Percentiles rank a stretch among this genome's conserved stretches.
These are phyloP conservation scores for Phalaenopsis equestris DNA, from an alignment of 106 monocot genomes.

Conservation along the genomic window DNA sequence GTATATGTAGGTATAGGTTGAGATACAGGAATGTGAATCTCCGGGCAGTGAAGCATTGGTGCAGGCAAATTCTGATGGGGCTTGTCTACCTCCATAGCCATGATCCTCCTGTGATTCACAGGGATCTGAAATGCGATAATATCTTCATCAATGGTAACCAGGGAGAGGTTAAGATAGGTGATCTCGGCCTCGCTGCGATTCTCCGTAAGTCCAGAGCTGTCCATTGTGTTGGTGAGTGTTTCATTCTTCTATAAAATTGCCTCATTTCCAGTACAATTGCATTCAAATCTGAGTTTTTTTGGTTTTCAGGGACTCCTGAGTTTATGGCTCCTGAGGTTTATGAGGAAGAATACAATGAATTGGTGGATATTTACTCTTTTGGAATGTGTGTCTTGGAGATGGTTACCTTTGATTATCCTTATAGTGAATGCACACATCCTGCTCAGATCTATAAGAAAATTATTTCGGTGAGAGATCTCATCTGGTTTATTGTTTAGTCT, in stretches of 20 bases:
- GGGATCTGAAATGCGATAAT: conserved; percentile 98
- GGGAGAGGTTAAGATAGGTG: conserved; percentile 96
- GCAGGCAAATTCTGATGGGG: conserved; percentile 81
- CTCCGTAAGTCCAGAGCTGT: conserved; percentile 80
- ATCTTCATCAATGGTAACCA: conserved; percentile 98
- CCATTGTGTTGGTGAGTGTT: conserved; percentile 66
- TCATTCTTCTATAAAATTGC: not conserved
- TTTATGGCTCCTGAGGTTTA: conserved; percentile 99
- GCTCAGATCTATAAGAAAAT: conserved; percentile 98
- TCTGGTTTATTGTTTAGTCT: not conserved
- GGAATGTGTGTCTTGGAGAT: conserved; percentile 96
- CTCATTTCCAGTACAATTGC: not conserved
- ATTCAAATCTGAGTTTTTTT: not conserved
- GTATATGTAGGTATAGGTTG: conserved; percentile 62
- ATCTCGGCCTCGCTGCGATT: conserved; percentile 92
- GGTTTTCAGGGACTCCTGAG: conserved; percentile 67
- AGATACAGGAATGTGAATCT: conserved; percentile 71
- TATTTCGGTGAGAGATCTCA: conserved; percentile 38
- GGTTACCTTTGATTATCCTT: conserved; percentile 92
- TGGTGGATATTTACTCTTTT: conserved; percentile 93
- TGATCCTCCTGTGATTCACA: conserved; percentile 88
- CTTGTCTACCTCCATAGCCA: conserved; percentile 86
- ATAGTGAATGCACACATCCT: conserved; percentile 88
- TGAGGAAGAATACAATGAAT: conserved; percentile 88
- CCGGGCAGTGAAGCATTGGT: conserved; percentile 96